phyloP scores from a whole-genome alignment of 441 rosid species.

The Breynia disticha region DNA sequence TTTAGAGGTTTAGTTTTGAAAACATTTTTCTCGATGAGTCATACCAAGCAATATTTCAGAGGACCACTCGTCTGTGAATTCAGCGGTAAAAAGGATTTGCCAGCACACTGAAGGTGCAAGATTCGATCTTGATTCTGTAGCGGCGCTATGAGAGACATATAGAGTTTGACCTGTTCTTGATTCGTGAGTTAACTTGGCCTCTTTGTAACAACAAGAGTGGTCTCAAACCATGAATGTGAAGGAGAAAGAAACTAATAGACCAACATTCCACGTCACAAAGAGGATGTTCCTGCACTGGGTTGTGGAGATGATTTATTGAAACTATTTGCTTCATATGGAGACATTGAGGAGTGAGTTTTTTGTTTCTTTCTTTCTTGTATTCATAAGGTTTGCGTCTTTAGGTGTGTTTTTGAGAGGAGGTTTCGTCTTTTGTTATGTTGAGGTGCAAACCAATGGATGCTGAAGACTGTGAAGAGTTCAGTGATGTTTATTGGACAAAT shows the following conservation, averaged over 20 bases:
- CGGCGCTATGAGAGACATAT: too few relatives aligned
- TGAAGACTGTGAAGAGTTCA: slow-evolving; percentile 70
- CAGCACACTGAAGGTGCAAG: too few relatives aligned
- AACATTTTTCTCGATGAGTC: too few relatives aligned
- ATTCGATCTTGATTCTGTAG: too few relatives aligned
- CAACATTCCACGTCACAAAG: slow-evolving; percentile 57
- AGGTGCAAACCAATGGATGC: slow-evolving; percentile 96
- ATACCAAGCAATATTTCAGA: too few relatives aligned
- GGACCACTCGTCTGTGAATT: too few relatives aligned
- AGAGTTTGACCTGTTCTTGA: too few relatives aligned
- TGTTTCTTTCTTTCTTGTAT: neutral
- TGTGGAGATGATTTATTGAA: slow-evolving; percentile 71
- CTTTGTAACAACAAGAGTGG: too few relatives aligned
- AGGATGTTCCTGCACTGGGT: slow-evolving; percentile 72
- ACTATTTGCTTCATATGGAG: slow-evolving; percentile 60
- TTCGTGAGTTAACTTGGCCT: too few relatives aligned
- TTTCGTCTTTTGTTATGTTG: slow-evolving; percentile 5
- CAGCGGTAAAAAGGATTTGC: too few relatives aligned
- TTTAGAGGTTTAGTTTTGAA: too few relatives aligned
- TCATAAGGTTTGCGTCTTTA: neutral
- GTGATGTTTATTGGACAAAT: slow-evolving; percentile 84
- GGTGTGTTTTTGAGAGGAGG: neutral
- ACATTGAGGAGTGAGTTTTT: slow-evolving; percentile 60
- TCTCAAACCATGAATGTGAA: neutral
- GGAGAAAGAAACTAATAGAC: neutral